Evolutionary conservation across 1,284 basidiomycete species (phyloP).

Genomic region (Moniliophthora roreri): DNA sequence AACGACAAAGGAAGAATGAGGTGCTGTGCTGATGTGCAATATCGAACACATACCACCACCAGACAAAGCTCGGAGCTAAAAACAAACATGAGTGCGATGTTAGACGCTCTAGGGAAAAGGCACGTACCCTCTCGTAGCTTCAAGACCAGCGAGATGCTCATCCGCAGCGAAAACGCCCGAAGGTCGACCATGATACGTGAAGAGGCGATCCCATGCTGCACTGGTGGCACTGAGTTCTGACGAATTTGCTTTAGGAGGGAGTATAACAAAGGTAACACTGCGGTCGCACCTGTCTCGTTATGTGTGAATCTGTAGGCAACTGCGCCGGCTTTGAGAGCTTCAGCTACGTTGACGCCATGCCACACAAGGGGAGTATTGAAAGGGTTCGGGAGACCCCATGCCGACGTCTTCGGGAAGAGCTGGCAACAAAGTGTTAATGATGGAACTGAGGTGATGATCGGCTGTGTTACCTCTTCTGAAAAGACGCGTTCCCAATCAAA

Average conservation of each 20-base stretch:
- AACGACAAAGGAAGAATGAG: too few relatives aligned
- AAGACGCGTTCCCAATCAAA: slow-evolving; percentile 50
- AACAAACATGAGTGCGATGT: slow-evolving; percentile 9
- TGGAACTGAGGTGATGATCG: neutral
- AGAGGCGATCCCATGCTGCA: slow-evolving; percentile 55
- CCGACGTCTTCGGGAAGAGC: slow-evolving; percentile 16
- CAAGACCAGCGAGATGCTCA: slow-evolving; percentile 56
- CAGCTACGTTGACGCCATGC: slow-evolving; percentile 62
- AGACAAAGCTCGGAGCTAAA: slow-evolving; percentile 53
- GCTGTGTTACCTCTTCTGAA: slow-evolving; percentile 27
- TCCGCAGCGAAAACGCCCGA: slow-evolving; percentile 61
- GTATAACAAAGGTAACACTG: slow-evolving; percentile 1
- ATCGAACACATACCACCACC: slow-evolving; percentile 46
- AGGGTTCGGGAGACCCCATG: slow-evolving; percentile 2
- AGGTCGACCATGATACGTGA: slow-evolving; percentile 60
- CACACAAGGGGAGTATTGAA: slow-evolving; percentile 28
- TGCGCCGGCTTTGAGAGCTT: slow-evolving; percentile 56
- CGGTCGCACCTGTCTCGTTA: slow-evolving; percentile 46
- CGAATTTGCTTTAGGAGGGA: slow-evolving; percentile 12
- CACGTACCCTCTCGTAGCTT: slow-evolving; percentile 50
- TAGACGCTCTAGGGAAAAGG: slow-evolving; percentile 14
- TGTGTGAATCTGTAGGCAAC: slow-evolving; percentile 58
- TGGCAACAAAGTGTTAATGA: neutral
- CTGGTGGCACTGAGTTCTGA: slow-evolving; percentile 53
- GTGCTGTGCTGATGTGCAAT: slow-evolving; percentile 22